Base-by-base conservation (phyloP, 345 rosid genomes). In the Gossypium anomalum region DNA sequence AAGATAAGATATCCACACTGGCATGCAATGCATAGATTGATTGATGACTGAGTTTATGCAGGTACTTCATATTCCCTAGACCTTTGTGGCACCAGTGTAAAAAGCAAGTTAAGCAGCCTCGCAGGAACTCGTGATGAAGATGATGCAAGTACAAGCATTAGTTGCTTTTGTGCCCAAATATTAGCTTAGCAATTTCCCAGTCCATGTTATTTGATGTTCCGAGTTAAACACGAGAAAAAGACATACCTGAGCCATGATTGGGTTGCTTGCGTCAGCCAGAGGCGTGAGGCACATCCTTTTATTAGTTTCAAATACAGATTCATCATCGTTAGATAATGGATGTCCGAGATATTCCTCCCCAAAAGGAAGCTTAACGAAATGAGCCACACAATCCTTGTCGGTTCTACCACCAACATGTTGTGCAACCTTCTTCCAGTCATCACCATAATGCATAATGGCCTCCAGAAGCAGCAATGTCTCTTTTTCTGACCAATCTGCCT, bases 261-360 rank as follows among this genome's bases (percentile, higher is more conserved):
- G 99, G 83, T 95, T 95, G 84, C 98, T 95, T 16, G 98, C 91
- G 86, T 95, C 99, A 1, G 92, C 97, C 78, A 95, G 89, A 67
- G 98, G 98, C 1, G 93, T 82, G 29, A 95, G 87, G 49, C 82
- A 82, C 80, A 87, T 79, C 78, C 84, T 85, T 83, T 95, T 93
- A 80, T 67, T 77, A 25, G 63, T 58, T 70, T 85, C 88, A 22
- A 74, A 67, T 78, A 78, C 87, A 79, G 71, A 72, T 15, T 85
- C 90, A 78, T 62, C 59, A 68, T 77, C 76, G 67, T 43, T 51
- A 55, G 83, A 81, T 59, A 83, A 90, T 3, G 85, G 71, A 55
- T 72, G 78, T 55, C 83, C 83, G 2, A 84, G 12, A 49, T 82
- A 87, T 80, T 93, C 90, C 77, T 91, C 94, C 49, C 94, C 98